Conservation (phyloP, 2,329 filamentous ascomycete species). For the Lecanoromycetidae sp. region DNA sequence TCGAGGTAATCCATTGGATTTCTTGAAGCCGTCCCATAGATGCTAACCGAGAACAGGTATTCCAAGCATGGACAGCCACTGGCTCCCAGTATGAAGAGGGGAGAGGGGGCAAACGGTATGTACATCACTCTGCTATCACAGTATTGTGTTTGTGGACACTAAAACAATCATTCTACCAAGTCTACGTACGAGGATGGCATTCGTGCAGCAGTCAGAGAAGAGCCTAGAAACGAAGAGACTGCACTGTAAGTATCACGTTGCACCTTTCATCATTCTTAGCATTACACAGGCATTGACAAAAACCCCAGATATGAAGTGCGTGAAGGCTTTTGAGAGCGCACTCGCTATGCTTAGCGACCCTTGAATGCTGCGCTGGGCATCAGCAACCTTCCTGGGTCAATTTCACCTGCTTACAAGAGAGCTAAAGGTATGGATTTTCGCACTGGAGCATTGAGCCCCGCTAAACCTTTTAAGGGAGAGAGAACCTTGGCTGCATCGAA, state of each 20-base stretch:
- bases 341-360: constrained; percentile 15
- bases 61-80: constrained; percentile 33
- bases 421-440: too few relatives aligned
- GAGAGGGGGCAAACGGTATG: constrained; percentile 35
- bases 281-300: not conserved
- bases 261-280: too few relatives aligned
- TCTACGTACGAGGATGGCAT: constrained; percentile 34
- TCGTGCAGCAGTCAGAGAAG: constrained; percentile 33
- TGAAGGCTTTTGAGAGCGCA: constrained; percentile 20
- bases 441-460: too few relatives aligned
- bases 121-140: not conserved
- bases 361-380: not conserved
- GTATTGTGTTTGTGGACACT: not conserved
- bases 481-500: too few relatives aligned
- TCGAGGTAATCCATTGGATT: constrained; percentile 19
- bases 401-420: too few relatives aligned
- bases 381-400: too few relatives aligned
- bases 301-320: constrained; percentile 18
- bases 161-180: constrained; percentile 21
- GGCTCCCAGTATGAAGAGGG: constrained; percentile 31
- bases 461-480: too few relatives aligned
- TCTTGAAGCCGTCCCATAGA: too few relatives aligned
- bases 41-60: constrained; percentile 28
- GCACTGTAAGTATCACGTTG: constrained; percentile 32
- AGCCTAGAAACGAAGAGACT: constrained; percentile 33